A percentile compares a stretch with the other conserved stretches of the same genome.
Evolutionary conservation across 805 yeast species (phyloP).

Genomic region (Priceomyces fermenticarens): DNA sequence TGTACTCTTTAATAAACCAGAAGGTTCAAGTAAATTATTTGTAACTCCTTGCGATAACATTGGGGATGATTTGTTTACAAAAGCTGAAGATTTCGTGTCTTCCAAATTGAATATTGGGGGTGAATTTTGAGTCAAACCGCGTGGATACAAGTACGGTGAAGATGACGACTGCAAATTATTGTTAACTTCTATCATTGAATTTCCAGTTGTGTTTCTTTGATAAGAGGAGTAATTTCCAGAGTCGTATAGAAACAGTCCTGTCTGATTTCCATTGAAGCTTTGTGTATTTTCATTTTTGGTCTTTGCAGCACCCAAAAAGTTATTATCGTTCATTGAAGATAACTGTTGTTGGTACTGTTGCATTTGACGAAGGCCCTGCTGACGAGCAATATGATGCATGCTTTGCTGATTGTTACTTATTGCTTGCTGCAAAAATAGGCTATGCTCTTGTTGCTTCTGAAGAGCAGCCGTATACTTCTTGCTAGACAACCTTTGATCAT

Average conservation of each 20-base stretch:
- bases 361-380: slow-evolving; percentile 8
- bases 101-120: slow-evolving; percentile 23
- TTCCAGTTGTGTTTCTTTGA: too few species aligned
- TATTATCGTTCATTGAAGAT: not conserved
- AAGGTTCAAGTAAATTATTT: slow-evolving; percentile 14
- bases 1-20: slow-evolving; percentile 13
- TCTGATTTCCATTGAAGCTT: too few species aligned
- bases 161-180: too few species aligned
- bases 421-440: slow-evolving; percentile 6
- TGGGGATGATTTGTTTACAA: not conserved
- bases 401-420: not conserved
- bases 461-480: slow-evolving; percentile 4
- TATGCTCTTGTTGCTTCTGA: slow-evolving; percentile 14
- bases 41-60: not conserved
- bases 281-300: too few species aligned
- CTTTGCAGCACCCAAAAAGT: too few species aligned
- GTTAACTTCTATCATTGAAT: too few species aligned
- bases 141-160: not conserved
- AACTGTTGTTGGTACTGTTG: slow-evolving; percentile 10
- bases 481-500: slow-evolving; percentile 4
- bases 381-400: slow-evolving; percentile 5
- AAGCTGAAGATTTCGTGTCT: slow-evolving; percentile 2
- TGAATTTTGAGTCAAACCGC: slow-evolving; percentile 7
- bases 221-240: too few species aligned
- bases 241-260: too few species aligned